phyloP scores from a whole-genome alignment of 1,139 yeast species.

The Debaryomyces singareniensis region DNA sequence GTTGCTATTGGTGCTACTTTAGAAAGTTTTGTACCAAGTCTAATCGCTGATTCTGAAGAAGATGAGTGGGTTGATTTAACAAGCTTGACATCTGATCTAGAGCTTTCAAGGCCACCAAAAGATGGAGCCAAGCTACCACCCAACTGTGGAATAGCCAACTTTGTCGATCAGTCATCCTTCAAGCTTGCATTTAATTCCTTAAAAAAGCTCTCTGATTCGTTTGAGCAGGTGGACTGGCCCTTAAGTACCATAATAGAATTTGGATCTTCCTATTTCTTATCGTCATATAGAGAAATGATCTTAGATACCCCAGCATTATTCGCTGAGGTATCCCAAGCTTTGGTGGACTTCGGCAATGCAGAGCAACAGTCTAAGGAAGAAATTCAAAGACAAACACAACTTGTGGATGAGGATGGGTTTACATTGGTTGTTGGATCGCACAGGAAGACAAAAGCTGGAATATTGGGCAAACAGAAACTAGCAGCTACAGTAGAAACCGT shows the following conservation, averaged over 20 bases:
- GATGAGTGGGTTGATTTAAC: conserved; percentile 56
- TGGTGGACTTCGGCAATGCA: conserved; percentile 62
- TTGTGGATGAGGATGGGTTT: conserved; percentile 91
- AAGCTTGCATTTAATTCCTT: conserved; percentile 60
- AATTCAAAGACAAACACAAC: conserved; percentile 45
- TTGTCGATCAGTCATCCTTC: conserved; percentile 71
- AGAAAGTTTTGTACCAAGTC: conserved; percentile 38
- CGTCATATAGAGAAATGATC: conserved; percentile 23
- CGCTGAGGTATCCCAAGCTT: conserved; percentile 47
- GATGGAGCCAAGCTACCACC: conserved; percentile 39
- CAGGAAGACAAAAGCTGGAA: conserved; percentile 70
- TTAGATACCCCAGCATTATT: conserved; percentile 44
- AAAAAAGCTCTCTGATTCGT: conserved; percentile 35
- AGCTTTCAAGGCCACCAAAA: conserved; percentile 19
- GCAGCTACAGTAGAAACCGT: conserved; percentile 39
- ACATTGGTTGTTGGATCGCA: conserved; percentile 84
- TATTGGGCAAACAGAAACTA: conserved; percentile 49
- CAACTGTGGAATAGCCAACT: conserved; percentile 65
- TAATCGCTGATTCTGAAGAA: conserved; percentile 34
- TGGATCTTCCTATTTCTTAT: conserved; percentile 26
- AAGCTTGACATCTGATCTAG: conserved; percentile 55
- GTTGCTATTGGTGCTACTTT: conserved; percentile 58
- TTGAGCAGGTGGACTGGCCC: conserved; percentile 27
- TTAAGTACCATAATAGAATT: conserved; percentile 11
- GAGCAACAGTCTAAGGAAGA: conserved; percentile 64